Evolutionary conservation across 2,329 filamentous ascomycete species (phyloP).

Genomic region (Thelonectria discophora): DNA sequence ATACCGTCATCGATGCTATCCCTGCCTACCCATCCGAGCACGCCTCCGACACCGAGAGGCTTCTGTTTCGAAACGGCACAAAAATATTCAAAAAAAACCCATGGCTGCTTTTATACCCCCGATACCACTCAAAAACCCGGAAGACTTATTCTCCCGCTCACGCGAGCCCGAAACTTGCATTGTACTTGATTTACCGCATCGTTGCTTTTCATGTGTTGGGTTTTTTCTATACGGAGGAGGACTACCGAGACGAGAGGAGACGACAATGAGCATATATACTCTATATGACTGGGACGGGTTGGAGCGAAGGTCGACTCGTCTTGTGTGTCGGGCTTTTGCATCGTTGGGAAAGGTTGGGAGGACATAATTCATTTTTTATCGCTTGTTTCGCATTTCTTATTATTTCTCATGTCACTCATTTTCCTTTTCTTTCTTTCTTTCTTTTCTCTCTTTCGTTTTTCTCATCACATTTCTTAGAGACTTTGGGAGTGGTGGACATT

Average conservation of each 20-base stretch:
- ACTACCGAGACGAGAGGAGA: slow-evolving; percentile 8
- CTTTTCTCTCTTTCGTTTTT: slow-evolving; percentile 26
- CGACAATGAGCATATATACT: slow-evolving; percentile 11
- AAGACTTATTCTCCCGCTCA: slow-evolving; percentile 47
- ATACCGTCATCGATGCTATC: slow-evolving; percentile 13
- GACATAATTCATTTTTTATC: background rate
- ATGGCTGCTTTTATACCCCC: slow-evolving; percentile 31
- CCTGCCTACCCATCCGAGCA: background rate
- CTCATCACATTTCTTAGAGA: slow-evolving; percentile 30
- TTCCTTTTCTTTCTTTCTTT: slow-evolving; percentile 22
- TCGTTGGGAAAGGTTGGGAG: background rate
- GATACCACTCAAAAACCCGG: slow-evolving; percentile 29
- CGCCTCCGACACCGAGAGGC: slow-evolving; percentile 8
- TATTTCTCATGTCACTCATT: slow-evolving; percentile 22
- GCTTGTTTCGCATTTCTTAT: slow-evolving; percentile 9
- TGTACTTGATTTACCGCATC: slow-evolving; percentile 27
- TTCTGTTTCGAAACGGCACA: slow-evolving; percentile 17
- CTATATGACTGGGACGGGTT: slow-evolving; percentile 3
- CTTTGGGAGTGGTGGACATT: slow-evolving; percentile 28
- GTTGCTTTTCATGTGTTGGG: slow-evolving; percentile 7
- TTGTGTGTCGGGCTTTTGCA: background rate
- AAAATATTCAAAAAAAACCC: slow-evolving; percentile 16
- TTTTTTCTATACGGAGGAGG: slow-evolving; percentile 15
- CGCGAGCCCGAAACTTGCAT: slow-evolving; percentile 42
- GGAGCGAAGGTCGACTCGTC: background rate